phyloP scores from a whole-genome alignment of 2,329 filamentous ascomycete species.

The Fusarium virguliforme region DNA sequence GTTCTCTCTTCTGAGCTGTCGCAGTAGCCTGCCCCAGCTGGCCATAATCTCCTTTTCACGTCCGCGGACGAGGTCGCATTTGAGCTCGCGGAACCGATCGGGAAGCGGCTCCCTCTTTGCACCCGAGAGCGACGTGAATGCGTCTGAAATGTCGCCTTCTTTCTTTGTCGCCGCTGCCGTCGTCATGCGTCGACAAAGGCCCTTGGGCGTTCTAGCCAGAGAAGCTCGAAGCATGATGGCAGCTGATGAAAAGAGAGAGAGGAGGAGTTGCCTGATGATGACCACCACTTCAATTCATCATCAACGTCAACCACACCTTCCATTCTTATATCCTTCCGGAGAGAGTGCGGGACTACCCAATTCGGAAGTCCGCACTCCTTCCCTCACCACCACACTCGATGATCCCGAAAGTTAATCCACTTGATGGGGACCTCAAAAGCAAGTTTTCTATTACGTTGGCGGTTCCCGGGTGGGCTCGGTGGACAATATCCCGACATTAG shows the following conservation, averaged over 20 bases:
- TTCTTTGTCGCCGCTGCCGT: conserved; percentile 58
- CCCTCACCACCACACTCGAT: conserved; percentile 2
- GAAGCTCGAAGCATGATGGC: conserved; percentile 47
- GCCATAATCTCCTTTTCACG: conserved; percentile 64
- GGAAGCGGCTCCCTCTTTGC: conserved; percentile 64
- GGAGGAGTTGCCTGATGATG: conserved; percentile 6
- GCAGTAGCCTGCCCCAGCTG: conserved; percentile 67
- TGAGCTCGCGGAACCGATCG: conserved; percentile 70
- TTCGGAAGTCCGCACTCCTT: conserved; percentile 52
- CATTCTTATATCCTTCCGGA: conserved; percentile 43
- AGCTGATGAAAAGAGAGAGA: not conserved
- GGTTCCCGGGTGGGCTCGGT: conserved; percentile 2
- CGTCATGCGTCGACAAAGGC: conserved; percentile 40
- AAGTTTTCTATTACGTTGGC: not conserved
- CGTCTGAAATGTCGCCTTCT: conserved; percentile 75
- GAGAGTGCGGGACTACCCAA: conserved; percentile 50
- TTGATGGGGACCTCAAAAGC: conserved; percentile 16
- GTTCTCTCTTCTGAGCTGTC: conserved; percentile 64
- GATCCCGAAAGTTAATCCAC: conserved; percentile 13
- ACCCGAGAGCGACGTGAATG: conserved; percentile 73
- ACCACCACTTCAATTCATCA: conserved; percentile 2
- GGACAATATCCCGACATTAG: conserved; percentile 9
- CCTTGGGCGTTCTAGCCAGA: conserved; percentile 29
- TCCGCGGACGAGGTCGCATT: conserved; percentile 67
- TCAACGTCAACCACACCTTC: not conserved